A percentile compares a stretch with the other conserved stretches of the same genome.
Conservation (phyloP, 2,329 filamentous ascomycete species). For the Alternaria alternata region DNA sequence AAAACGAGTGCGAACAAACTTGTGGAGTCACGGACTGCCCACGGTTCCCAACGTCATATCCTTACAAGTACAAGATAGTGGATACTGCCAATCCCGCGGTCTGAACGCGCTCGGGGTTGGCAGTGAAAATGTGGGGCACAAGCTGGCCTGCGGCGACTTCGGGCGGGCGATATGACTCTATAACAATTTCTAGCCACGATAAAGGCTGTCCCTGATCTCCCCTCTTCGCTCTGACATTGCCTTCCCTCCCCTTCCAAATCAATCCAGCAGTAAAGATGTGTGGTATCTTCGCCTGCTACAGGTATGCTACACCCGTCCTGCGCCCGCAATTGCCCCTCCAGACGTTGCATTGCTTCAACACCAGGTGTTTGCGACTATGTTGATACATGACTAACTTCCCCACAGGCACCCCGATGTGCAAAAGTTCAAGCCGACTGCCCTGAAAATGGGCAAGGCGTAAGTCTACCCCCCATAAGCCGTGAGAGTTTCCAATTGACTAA, state of each 20-base stretch:
- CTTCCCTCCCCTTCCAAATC: constrained; percentile 13
- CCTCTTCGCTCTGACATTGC: constrained; percentile 12
- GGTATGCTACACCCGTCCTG: constrained; percentile 59
- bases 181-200: constrained; percentile 30
- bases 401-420: constrained; percentile 85
- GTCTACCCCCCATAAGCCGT: constrained; percentile 48
- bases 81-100: constrained; percentile 3
- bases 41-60: constrained; percentile 5
- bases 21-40: neutral
- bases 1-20: constrained; percentile 1
- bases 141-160: constrained; percentile 22
- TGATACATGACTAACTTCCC: constrained; percentile 41
- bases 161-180: constrained; percentile 31
- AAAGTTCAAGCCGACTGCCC: constrained; percentile 93
- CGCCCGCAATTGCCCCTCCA: constrained; percentile 34
- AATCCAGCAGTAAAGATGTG: constrained; percentile 71
- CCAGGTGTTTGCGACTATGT: constrained; percentile 13
- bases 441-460: constrained; percentile 94
- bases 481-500: constrained; percentile 43
- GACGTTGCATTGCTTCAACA: constrained; percentile 6
- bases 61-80: constrained; percentile 10
- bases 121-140: constrained; percentile 3
- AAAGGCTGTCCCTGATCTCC: constrained; percentile 9
- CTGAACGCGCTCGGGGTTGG: constrained; percentile 1
- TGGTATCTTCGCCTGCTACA: constrained; percentile 95